Evolutionary conservation across 148 eudicot genomes (phyloP).

Genomic region (Fagopyrum esculentum): DNA sequence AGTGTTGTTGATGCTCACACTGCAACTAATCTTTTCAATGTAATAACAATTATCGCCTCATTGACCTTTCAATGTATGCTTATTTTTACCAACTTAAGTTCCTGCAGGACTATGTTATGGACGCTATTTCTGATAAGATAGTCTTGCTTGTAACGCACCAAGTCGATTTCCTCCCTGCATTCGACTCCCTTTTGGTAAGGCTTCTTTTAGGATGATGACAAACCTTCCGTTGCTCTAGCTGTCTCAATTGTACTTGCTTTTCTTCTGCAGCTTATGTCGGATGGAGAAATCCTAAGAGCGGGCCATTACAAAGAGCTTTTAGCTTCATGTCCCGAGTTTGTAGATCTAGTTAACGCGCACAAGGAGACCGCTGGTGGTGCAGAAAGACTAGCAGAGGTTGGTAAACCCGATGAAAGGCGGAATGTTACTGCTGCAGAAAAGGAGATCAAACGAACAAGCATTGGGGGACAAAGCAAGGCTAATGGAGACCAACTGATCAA

Average conservation of each 20-base stretch:
- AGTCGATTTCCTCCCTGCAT: conserved; percentile 95
- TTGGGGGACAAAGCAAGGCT: conserved; percentile 23
- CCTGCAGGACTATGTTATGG: conserved; percentile 83
- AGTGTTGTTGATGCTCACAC: conserved; percentile 99
- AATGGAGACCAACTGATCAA: conserved; percentile 60
- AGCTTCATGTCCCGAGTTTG: conserved; percentile 59
- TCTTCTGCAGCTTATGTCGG: conserved; percentile 65
- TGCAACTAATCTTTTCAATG: conserved; percentile 76
- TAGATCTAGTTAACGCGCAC: conserved; percentile 76
- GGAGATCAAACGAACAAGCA: conserved; percentile 34
- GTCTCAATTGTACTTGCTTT: background rate
- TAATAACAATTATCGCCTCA: conserved; percentile 3
- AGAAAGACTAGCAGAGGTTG: conserved; percentile 35
- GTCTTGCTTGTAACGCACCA: conserved; percentile 91
- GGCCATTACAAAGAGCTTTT: conserved; percentile 56
- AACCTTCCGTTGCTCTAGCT: background rate
- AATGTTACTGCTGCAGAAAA: conserved; percentile 21
- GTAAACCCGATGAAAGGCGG: conserved; percentile 16
- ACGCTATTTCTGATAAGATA: conserved; percentile 68
- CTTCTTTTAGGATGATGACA: background rate
- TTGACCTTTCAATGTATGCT: background rate
- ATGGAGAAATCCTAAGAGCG: conserved; percentile 63
- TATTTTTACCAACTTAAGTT: background rate
- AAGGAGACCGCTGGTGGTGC: conserved; percentile 89
- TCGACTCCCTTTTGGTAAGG: conserved; percentile 75